Conservation (phyloP, 768 basidiomycete species). For the Pisolithus tinctorius region DNA sequence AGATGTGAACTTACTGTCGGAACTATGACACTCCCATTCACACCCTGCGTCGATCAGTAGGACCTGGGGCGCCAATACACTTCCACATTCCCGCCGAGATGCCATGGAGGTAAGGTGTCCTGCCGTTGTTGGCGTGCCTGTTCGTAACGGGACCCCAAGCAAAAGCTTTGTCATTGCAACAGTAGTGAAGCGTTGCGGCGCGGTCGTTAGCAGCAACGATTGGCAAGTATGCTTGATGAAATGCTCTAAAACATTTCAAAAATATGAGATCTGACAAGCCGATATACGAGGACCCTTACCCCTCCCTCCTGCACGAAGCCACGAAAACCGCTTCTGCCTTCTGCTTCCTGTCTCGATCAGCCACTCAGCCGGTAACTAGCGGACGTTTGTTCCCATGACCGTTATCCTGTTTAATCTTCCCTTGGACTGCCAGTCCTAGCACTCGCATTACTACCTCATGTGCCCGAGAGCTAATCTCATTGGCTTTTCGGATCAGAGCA, state of each 20-base stretch:
- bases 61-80: slow-evolving; percentile 55
- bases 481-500: slow-evolving; percentile 67
- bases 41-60: slow-evolving; percentile 93
- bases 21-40: slow-evolving; percentile 70
- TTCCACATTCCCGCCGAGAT: slow-evolving; percentile 8
- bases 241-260: slow-evolving; percentile 41
- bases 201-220: slow-evolving; percentile 85
- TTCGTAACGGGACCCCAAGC: slow-evolving; percentile 71
- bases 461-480: slow-evolving; percentile 80
- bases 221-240: slow-evolving; percentile 87
- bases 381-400: slow-evolving; percentile 39
- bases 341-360: slow-evolving; percentile 86
- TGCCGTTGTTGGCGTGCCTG: slow-evolving; percentile 49
- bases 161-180: slow-evolving; percentile 85
- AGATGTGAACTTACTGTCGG: slow-evolving; percentile 42
- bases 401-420: slow-evolving; percentile 39
- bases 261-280: not conserved
- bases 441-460: slow-evolving; percentile 92
- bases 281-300: slow-evolving; percentile 40
- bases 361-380: slow-evolving; percentile 73
- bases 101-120: slow-evolving; percentile 36
- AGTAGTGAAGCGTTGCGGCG: slow-evolving; percentile 90
- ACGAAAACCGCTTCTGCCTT: slow-evolving; percentile 95
- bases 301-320: slow-evolving; percentile 81
- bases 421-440: slow-evolving; percentile 66